phyloP scores from a whole-genome alignment of 2,329 filamentous ascomycete species.

The Diaporthe batatas region DNA sequence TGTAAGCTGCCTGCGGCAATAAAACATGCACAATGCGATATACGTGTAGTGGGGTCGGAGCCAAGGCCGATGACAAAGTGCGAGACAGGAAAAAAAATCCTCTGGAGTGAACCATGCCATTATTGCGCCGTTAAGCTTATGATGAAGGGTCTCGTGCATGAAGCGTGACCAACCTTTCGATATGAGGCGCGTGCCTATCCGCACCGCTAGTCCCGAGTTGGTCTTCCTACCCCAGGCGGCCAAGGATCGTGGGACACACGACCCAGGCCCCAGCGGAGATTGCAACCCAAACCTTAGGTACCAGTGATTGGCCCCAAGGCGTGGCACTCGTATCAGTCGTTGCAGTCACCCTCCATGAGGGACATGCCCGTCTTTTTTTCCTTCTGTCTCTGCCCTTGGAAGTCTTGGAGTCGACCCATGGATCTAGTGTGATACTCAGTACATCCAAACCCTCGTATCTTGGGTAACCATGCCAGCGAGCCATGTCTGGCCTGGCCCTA shows the following conservation, averaged over 20 bases:
- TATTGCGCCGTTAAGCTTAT: conserved; percentile 30
- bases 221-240: background rate
- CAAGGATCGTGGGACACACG: conserved; percentile 32
- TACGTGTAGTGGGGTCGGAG: background rate
- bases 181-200: conserved; percentile 33
- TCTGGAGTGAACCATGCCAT: conserved; percentile 6
- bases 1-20: background rate
- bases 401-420: conserved; percentile 1
- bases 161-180: conserved; percentile 28
- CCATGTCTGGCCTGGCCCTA: conserved; percentile 5
- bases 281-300: conserved; percentile 32
- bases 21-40: background rate
- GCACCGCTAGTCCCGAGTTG: conserved; percentile 23
- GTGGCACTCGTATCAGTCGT: conserved; percentile 31
- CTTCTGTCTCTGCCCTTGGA: background rate
- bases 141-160: conserved; percentile 29
- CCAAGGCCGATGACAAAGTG: conserved; percentile 24
- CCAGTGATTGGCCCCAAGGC: conserved; percentile 18
- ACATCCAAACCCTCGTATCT: conserved; percentile 15
- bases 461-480: conserved; percentile 30
- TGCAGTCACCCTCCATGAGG: conserved; percentile 21
- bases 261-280: conserved; percentile 35
- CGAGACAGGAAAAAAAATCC: background rate
- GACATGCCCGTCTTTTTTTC: conserved; percentile 2
- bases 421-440: conserved; percentile 15